phyloP scores from a whole-genome alignment of 2,329 filamentous ascomycete genomes.

The Ophiostoma quercus region DNA sequence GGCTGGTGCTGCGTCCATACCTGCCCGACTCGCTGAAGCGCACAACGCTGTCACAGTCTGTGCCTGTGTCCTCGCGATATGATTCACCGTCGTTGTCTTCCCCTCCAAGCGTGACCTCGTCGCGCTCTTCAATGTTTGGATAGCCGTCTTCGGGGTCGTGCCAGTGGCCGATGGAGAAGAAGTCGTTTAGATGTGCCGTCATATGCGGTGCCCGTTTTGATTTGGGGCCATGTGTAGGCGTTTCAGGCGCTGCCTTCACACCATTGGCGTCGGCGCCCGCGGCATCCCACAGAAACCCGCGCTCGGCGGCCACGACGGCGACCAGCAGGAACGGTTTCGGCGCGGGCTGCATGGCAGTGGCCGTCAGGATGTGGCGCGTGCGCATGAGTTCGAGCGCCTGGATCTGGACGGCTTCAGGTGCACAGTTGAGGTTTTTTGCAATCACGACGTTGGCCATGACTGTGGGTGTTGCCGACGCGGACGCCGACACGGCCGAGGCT shows the following conservation, averaged over 20 bases:
- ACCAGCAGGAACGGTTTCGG: constrained; percentile 77
- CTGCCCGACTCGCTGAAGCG: constrained; percentile 29
- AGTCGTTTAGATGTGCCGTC: constrained; percentile 64
- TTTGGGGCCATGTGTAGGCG: neutral
- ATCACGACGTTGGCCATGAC: constrained; percentile 77
- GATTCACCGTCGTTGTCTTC: constrained; percentile 23
- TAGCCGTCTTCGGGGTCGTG: constrained; percentile 70
- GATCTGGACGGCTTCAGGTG: constrained; percentile 72
- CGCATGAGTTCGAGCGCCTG: constrained; percentile 75
- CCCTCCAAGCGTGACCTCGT: constrained; percentile 39
- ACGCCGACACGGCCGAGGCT: neutral
- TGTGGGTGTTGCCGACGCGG: constrained; percentile 27
- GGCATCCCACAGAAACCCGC: constrained; percentile 36
- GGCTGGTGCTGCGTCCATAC: constrained; percentile 22
- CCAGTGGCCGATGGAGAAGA: constrained; percentile 82
- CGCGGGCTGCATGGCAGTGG: constrained; percentile 65
- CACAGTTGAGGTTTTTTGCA: constrained; percentile 70
- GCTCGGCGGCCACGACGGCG: constrained; percentile 55
- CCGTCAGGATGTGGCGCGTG: constrained; percentile 70
- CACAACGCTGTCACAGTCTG: constrained; percentile 22
- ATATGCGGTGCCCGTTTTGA: constrained; percentile 40
- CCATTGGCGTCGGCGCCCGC: neutral
- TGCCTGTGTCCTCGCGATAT: neutral
- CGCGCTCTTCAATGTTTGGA: constrained; percentile 65
- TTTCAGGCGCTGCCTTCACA: neutral